Evolutionary conservation across 1,139 yeast species (phyloP).

Genomic region (Zygotorulaspora mrakii): DNA sequence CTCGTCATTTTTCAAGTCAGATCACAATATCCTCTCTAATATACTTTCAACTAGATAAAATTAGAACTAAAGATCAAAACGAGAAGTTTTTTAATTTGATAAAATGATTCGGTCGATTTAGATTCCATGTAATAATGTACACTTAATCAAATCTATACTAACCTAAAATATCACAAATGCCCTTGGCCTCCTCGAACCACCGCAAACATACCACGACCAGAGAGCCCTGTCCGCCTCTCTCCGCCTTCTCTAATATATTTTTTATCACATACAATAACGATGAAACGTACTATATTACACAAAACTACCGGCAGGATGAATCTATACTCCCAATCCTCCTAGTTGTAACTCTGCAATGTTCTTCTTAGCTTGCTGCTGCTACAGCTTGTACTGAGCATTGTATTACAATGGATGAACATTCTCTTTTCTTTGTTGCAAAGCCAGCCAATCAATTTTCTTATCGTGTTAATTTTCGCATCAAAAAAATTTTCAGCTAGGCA

Average conservation of each 20-base stretch:
- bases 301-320: too few relatives aligned
- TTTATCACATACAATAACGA: background rate
- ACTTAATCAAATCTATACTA: background rate
- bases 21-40: background rate
- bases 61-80: background rate
- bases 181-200: background rate
- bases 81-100: background rate
- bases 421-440: background rate
- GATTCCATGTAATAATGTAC: background rate
- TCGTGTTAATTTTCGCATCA: constrained; percentile 4
- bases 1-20: constrained; percentile 1
- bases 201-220: background rate
- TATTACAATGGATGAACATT: too few relatives aligned
- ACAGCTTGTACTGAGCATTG: too few relatives aligned
- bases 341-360: too few relatives aligned
- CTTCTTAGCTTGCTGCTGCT: too few relatives aligned
- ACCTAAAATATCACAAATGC: too few relatives aligned
- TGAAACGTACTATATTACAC: too few relatives aligned
- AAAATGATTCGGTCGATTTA: background rate
- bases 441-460: constrained; percentile 5
- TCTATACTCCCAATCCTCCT: too few relatives aligned
- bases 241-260: background rate
- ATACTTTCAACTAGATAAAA: constrained; percentile 2
- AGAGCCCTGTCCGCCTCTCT: background rate
- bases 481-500: background rate